Percentiles rank a stretch among this genome's conserved stretches.
Evolutionary conservation across 2,329 filamentous ascomycete species (phyloP).

Genomic region (Dendryphion nanum): DNA sequence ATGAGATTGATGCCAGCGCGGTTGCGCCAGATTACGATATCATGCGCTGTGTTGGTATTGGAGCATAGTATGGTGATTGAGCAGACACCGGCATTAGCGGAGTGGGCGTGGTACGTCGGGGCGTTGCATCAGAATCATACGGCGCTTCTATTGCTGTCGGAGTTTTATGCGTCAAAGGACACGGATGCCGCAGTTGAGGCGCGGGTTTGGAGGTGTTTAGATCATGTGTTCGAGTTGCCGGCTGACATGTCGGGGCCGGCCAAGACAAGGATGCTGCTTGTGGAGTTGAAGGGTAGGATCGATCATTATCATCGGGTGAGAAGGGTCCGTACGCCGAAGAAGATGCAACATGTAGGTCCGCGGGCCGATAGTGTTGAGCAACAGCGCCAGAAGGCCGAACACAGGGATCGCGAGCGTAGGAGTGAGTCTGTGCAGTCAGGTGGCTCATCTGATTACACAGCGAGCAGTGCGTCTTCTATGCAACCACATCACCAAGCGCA

Average conservation of each 20-base stretch:
- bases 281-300: conserved; percentile 62
- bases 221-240: conserved; percentile 69
- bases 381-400: conserved; percentile 5
- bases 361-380: conserved; percentile 25
- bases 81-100: conserved; percentile 50
- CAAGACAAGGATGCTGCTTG: conserved; percentile 62
- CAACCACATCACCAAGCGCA: conserved; percentile 2
- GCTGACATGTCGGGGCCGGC: conserved; percentile 50
- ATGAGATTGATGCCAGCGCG: conserved; percentile 57
- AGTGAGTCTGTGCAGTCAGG: conserved; percentile 8
- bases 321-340: conserved; percentile 55
- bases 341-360: conserved; percentile 35
- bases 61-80: conserved; percentile 58
- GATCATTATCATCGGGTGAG: conserved; percentile 60
- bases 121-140: conserved; percentile 72
- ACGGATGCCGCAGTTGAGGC: conserved; percentile 57
- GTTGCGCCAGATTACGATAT: conserved; percentile 62
- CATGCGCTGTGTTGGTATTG: conserved; percentile 55
- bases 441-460: conserved; percentile 1
- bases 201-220: conserved; percentile 68
- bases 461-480: not conserved
- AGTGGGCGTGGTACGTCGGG: conserved; percentile 69
- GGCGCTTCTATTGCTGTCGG: conserved; percentile 66
- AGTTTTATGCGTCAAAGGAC: conserved; percentile 59
- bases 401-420: conserved; percentile 4